Evolutionary conservation across 106 monocot species (phyloP), one percentile per base, ranked within the genome.

Genomic region (Platanthera guangdongensis): DNA sequence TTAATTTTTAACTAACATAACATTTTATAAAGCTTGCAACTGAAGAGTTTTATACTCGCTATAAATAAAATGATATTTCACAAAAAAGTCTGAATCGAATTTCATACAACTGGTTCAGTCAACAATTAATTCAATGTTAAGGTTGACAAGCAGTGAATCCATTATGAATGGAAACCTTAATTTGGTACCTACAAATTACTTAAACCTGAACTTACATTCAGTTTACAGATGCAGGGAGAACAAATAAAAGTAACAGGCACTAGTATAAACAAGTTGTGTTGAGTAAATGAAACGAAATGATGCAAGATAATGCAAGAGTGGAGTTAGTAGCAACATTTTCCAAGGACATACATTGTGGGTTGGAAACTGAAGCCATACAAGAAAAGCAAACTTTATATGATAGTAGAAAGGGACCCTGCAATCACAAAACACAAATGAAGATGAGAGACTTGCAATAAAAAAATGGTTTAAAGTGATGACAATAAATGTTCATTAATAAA

Each of bases 281-380:
- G 68, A 13, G 68, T 39, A 68, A 68, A 46, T 68, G 14, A 68
- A 39, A 68, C 9, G 13, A 70, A 47, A 76, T 48, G 7, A 45
- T 9, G 57, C 7, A 39, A 57, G 46, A 15, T n/a, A 16, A 55
- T 57, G 53, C 75, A 8, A 18, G 15, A 75, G 65, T 52, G 46
- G 39, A 32, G 10, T 75, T 52, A 28, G 8, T 70, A n/a, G 47
- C 9, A 28, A 47, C 12, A 16, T 46, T 70, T 70, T 70, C 8
- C 10, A 22, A 28, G 54, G 72, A 79, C 91, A 62, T 94, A 97
- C 97, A 88, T 86, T 77, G 49, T 77, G 78, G 6, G 89, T 80
- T 53, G 93, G 97, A 68, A 97, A 80, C 72, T 94, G 93, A 51
- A 97, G 97, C 93, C 89, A 94, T 25, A 97, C 78, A 72, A 97